Base-by-base conservation (phyloP, 495 filamentous ascomycete species). In the Penicillium ucsense region DNA sequence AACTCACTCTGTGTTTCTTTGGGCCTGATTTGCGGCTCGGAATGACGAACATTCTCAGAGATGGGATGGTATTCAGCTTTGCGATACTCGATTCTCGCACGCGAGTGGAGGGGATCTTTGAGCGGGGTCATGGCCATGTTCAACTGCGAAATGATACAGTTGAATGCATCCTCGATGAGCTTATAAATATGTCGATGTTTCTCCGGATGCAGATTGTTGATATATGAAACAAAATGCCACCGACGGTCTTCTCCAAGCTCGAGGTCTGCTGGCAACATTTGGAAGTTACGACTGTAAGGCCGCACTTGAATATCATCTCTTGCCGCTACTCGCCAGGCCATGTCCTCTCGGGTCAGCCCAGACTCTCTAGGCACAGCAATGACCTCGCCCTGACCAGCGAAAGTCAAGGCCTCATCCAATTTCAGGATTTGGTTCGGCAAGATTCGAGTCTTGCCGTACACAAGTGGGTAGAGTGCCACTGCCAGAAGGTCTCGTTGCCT, bases 151-250 rank as follows among this genome's bases (percentile, higher is more conserved):
- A 70, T 56, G 4, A 74, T 41, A 27, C 59, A 56, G 10, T 66
- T 65, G 38, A 75, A 67, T 2, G 67, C 35, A 5, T 66, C 52
- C 44, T 80, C 73, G n/a, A 73, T 64, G 27, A 66, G 37, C 3
- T 41, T 38, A 50, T 74, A 73, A n/a, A 71, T 43, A 2, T 60
- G 39, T 11, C 47, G 41, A 34, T 71, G 48, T 12, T 57, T 58
- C 8, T 46, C 38, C 0, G 74, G 77, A 46, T 73, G 76, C 34
- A 73, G 64, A 47, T 71, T 71, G 52, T 71, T 73, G 56, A 73
- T 73, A 53, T 74, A 80, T 48, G 55, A 69, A 5, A 55, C 53
- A 43, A 70, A 62, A 39, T 63, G 57, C 55, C 55, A 63, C 11
- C 39, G 51, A 6, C 54, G 54, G 8, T 64, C 62, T 8, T 50